Evolutionary conservation across 2,329 filamentous ascomycete genomes (phyloP), one percentile per base, ranked within the genome.

Genomic region (Coniella lustricola): DNA sequence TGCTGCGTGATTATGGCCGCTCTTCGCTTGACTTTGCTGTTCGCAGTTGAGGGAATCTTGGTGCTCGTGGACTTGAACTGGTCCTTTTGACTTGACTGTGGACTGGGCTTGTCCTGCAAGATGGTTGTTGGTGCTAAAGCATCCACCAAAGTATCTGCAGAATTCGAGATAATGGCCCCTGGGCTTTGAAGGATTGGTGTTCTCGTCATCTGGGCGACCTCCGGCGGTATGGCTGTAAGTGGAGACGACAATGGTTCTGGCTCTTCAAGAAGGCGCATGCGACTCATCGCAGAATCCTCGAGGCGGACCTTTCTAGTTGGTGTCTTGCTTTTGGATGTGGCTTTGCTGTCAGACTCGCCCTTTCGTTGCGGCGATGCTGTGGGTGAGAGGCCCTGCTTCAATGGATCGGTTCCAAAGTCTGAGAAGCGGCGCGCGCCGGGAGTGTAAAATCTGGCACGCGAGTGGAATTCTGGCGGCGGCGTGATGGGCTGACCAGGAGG

Each of bases 401-500:
- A 50, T 8, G 34, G 25, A 14, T 53, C 51, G 14, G 41, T 17
- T 1, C 51, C 51, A 25, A 50, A 38, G 13, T 53, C 51, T 13
- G 51, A 53, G 22, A 44, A 37, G 12, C 51, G 41, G 14, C 51
- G 51, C 21, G 48, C 48, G 4, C 38, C 49, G 10, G 51, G 48
- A 8, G 44, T 53, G n/a, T 53, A 53, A 35, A 50, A 53, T 12
- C 51, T 50, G n/a, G 48, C 47, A 10, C 51, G 51, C 22, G 51
- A 47, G 18, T 47, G 34, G 17, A 53, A 53, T 13, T 53, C 51
- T 7, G 51, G 51, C 32, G 51, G 51, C 13, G 59, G 56, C 2
- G 58, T 60, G 20, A 56, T 49, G 0, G 63, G 56, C 25, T 49
- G 41, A 1, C 57, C 54, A 13, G 59, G 54, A 1, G 64, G 59